Evolutionary conservation across 2,329 filamentous ascomycete genomes (phyloP).

Genomic region (Xylariaceae sp.): DNA sequence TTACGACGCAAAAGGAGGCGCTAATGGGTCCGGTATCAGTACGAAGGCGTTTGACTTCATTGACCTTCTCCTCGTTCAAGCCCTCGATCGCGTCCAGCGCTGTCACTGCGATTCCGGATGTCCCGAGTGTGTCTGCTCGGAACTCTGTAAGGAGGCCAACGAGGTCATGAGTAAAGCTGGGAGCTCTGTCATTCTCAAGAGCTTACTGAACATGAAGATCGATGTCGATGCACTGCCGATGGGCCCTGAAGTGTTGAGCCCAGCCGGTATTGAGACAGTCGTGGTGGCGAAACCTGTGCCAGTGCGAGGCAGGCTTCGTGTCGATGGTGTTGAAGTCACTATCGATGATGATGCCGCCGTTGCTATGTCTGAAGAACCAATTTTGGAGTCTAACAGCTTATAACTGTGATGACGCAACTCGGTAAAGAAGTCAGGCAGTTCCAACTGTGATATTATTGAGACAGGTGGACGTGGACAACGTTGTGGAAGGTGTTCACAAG

Average conservation of each 20-base stretch:
- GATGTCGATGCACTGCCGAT: slow-evolving; percentile 81
- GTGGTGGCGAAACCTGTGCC: slow-evolving; percentile 65
- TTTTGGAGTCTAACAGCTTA: too few relatives aligned
- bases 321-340: slow-evolving; percentile 26
- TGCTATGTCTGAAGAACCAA: not conserved
- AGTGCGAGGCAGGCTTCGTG: slow-evolving; percentile 27
- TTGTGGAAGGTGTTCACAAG: too few relatives aligned
- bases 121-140: slow-evolving; percentile 82
- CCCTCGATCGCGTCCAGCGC: slow-evolving; percentile 66
- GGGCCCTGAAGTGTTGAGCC: slow-evolving; percentile 68
- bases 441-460: too few relatives aligned
- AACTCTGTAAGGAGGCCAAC: slow-evolving; percentile 79
- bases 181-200: slow-evolving; percentile 72
- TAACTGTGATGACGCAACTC: too few relatives aligned
- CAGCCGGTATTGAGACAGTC: slow-evolving; percentile 75
- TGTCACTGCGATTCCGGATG: slow-evolving; percentile 79
- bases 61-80: slow-evolving; percentile 69
- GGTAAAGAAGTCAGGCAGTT: too few relatives aligned
- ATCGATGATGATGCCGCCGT: slow-evolving; percentile 21
- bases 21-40: slow-evolving; percentile 76
- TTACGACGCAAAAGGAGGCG: slow-evolving; percentile 89
- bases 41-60: slow-evolving; percentile 93
- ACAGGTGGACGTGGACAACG: too few relatives aligned
- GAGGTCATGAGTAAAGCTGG: slow-evolving; percentile 92
- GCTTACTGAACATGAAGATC: slow-evolving; percentile 68